Base-by-base conservation (phyloP, 768 basidiomycete genomes). In the Pisolithus marmoratus region DNA sequence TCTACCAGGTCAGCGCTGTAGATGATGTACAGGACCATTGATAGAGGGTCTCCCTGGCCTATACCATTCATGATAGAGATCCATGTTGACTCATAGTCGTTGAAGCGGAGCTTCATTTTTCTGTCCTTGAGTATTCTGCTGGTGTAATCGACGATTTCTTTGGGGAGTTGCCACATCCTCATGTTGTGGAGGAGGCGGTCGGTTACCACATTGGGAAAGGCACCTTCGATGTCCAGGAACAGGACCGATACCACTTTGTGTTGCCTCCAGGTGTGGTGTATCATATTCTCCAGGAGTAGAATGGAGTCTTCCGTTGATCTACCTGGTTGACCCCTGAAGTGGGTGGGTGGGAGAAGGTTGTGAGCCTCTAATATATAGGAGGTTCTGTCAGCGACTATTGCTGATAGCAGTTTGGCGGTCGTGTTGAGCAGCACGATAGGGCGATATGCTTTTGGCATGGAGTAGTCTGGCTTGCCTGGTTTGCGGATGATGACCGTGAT, bases 361-460 rank as follows among this genome's bases (percentile, higher is more conserved):
- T 69, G 55, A 3, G 54, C 29, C 54, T 78, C 71, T 0, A 60
- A 50, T 1, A 67, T 15, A 17, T 52, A 50, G 0, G 56, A 46
- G 0, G 74, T 20, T 17, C 64, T 55, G 5, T 64, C 60, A 2
- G 68, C 59, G 0, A 70, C 43, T 1, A 54, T 49, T 11, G 59
- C 20, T 8, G 59, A 56, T 0, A 69, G 65, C 0, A 70, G 19
- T 40, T 75, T 75, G 0, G 52, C 63, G 0, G 64, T 48, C 0
- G 65, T 67, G 38, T 70, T 54, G 2, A 73, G 58, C 0, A 76
- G 68, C 0, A 64, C 67, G 2, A 78, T 73, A 0, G 74, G 76
- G 0, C 67, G 52, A 45, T 69, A 71, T 2, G 73, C 66, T 31
- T 67, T 70, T 0, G 74, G 52, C 4, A 58, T 29, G 0, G 60